A percentile compares a stretch with the other conserved stretches of the same genome.
Evolutionary conservation across 257 asterid genomes (phyloP).

Genomic region (Solanum habrochaites): DNA sequence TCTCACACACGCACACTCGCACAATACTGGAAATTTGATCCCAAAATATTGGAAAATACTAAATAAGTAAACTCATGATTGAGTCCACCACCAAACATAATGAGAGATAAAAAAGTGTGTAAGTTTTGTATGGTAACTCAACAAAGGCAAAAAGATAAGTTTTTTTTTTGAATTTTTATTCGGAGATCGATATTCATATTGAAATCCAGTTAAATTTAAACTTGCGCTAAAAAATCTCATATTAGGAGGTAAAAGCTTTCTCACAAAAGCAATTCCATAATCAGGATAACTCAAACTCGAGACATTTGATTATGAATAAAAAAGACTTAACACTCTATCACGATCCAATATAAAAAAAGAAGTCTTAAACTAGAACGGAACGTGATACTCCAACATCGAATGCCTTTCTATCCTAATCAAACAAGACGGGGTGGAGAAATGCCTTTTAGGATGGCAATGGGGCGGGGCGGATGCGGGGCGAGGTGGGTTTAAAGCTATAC

Average conservation of each 20-base stretch:
- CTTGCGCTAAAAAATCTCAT: not conserved
- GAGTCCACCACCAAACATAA: not conserved
- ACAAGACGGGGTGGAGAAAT: not conserved
- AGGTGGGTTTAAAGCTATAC: too few relatives aligned
- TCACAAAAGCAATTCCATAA: too few relatives aligned
- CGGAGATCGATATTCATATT: not conserved
- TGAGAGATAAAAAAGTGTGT: not conserved
- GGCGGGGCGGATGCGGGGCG: too few relatives aligned
- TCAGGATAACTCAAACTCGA: too few relatives aligned
- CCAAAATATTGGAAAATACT: not conserved
- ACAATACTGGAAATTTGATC: not conserved
- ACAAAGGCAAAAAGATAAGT: not conserved
- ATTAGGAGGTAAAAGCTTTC: too few relatives aligned
- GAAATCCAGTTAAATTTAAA: fast-evolving
- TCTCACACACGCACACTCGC: too few relatives aligned
- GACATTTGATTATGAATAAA: not conserved
- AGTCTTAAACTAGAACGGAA: not conserved
- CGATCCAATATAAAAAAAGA: too few relatives aligned
- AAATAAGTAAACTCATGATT: not conserved
- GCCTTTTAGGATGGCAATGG: not conserved
- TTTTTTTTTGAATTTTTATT: too few relatives aligned
- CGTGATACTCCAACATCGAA: not conserved
- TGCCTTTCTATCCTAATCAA: not conserved
- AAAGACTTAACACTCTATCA: not conserved
- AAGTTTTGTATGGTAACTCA: not conserved